Percentiles rank a stretch among this genome's conserved stretches.
phyloP scores from a whole-genome alignment of 2,329 filamentous ascomycete species.

The Aspergillus udagawae region DNA sequence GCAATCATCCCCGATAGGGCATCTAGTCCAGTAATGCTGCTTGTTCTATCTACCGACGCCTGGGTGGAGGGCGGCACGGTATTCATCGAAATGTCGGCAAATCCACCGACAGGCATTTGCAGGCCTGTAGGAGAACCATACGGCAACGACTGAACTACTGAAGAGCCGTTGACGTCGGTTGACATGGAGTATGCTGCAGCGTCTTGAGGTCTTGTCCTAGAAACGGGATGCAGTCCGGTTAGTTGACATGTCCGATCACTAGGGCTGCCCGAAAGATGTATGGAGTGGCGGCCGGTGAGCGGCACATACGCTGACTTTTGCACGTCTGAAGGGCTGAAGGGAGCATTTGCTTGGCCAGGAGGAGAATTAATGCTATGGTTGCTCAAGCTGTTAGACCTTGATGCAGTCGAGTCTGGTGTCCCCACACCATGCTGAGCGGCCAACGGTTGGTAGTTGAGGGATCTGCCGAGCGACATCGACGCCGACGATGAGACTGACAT shows the following conservation, averaged over 20 bases:
- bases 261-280: conserved; percentile 12
- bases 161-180: conserved; percentile 13
- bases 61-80: conserved; percentile 18
- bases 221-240: conserved; percentile 3
- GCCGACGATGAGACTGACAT: conserved; percentile 24
- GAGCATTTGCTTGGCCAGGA: conserved; percentile 19
- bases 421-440: conserved; percentile 21
- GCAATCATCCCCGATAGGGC: conserved; percentile 23
- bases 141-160: conserved; percentile 14
- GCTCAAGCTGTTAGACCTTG: conserved; percentile 24
- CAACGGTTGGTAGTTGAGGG: conserved; percentile 23
- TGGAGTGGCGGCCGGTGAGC: conserved; percentile 8
- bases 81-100: conserved; percentile 17
- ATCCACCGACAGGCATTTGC: conserved; percentile 17
- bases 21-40: conserved; percentile 21
- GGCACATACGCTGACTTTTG: conserved; percentile 17
- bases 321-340: conserved; percentile 25
- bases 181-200: conserved; percentile 16
- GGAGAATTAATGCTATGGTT: conserved; percentile 28
- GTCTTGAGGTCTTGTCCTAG: conserved; percentile 13
- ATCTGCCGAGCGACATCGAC: conserved; percentile 21
- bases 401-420: conserved; percentile 19
- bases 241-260: conserved; percentile 13
- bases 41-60: conserved; percentile 22
- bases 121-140: conserved; percentile 14